Percentiles rank a stretch among this genome's conserved stretches.
These are phyloP conservation scores for Schwanniomyces vanrijiae DNA, from an alignment of 805 yeast species.

Conservation along the genomic window DNA sequence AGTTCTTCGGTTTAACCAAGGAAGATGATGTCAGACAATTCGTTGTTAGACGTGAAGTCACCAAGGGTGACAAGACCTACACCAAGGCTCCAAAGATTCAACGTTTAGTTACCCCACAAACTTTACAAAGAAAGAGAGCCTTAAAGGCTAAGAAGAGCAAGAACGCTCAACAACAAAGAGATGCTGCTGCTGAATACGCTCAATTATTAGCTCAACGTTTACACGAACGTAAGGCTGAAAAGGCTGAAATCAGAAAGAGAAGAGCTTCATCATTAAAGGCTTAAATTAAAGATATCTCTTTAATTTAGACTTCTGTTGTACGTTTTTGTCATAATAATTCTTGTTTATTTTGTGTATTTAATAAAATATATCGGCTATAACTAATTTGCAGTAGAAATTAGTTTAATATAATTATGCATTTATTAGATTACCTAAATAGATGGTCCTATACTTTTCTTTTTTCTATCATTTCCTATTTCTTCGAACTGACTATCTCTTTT, in stretches of 20 bases:
- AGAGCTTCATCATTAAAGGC: slow-evolving; percentile 99
- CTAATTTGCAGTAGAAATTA: neutral
- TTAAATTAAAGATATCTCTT: slow-evolving; percentile 37
- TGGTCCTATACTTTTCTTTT: slow-evolving; percentile 8
- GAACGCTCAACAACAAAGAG: slow-evolving; percentile 98
- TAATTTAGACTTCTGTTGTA: slow-evolving; percentile 9
- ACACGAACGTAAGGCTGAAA: slow-evolving; percentile 97
- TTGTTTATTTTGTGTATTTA: slow-evolving; percentile 23
- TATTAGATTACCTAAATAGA: neutral
- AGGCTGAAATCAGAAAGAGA: slow-evolving; percentile 98
- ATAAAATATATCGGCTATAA: slow-evolving; percentile 13
- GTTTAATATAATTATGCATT: neutral
- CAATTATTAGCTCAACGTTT: slow-evolving; percentile 97
- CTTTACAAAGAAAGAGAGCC: slow-evolving; percentile 98
- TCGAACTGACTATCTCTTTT: slow-evolving; percentile 15
- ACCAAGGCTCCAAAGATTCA: slow-evolving; percentile 99
- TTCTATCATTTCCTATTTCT: neutral
- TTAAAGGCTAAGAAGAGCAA: slow-evolving; percentile 89
- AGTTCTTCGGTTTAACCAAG: slow-evolving; percentile 97
- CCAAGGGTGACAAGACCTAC: slow-evolving; percentile 97
- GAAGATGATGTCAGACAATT: slow-evolving; percentile 86
- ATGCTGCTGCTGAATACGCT: slow-evolving; percentile 99
- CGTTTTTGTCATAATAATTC: slow-evolving; percentile 4
- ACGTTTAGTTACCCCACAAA: slow-evolving; percentile 98
- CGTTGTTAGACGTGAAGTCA: slow-evolving; percentile 97